A percentile compares a stretch with the other conserved stretches of the same genome.
Conservation (phyloP, 2,329 filamentous ascomycete species). For the Byssoonygena ceratinophila region DNA sequence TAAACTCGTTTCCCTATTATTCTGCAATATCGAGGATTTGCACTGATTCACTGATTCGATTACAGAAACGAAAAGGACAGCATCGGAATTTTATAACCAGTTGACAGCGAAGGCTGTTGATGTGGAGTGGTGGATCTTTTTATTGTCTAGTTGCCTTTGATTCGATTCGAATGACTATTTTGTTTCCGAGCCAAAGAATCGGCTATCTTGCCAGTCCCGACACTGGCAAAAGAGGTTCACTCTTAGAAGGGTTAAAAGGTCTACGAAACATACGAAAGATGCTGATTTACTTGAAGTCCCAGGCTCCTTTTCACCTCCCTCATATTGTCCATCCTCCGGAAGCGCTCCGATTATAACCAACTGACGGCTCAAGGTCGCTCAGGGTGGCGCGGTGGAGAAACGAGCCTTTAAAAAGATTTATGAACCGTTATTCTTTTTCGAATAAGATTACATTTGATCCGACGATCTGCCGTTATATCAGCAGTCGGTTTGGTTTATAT, state of each 20-base stretch:
- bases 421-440: not conserved
- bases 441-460: not conserved
- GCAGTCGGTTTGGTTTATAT: too few relatives aligned
- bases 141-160: too few relatives aligned
- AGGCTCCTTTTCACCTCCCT: not conserved
- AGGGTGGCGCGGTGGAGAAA: slow-evolving; percentile 8
- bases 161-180: too few relatives aligned
- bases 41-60: too few relatives aligned
- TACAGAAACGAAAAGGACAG: not conserved
- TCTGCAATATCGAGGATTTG: too few relatives aligned
- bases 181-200: too few relatives aligned
- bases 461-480: not conserved
- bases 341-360: not conserved
- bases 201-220: too few relatives aligned
- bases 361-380: slow-evolving; percentile 1
- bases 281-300: not conserved
- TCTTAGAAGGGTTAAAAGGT: not conserved
- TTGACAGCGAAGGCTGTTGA: not conserved
- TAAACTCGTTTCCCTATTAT: not conserved
- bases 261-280: not conserved
- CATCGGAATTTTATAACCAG: not conserved
- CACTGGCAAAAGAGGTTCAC: too few relatives aligned
- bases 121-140: not conserved
- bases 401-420: not conserved
- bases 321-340: not conserved